Conservation (phyloP, 192 early-diverging fungal genomes). For the Entophlyctis helioformis region DNA sequence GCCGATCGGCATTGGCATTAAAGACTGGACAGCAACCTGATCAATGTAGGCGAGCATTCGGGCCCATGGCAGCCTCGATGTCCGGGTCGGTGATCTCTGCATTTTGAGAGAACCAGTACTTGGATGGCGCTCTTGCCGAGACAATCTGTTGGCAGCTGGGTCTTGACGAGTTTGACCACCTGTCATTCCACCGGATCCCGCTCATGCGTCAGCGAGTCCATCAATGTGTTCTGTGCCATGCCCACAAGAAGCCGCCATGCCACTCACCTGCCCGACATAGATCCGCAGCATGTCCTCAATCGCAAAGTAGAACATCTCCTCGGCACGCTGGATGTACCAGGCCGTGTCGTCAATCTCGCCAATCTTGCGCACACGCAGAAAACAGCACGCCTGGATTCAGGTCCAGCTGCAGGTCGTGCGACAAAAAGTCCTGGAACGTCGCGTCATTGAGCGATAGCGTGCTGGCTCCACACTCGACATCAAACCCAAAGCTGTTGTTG, state of each 20-base stretch:
- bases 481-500: slow-evolving; percentile 17
- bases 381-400: slow-evolving; percentile 24
- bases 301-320: slow-evolving; percentile 14
- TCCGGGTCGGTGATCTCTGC: slow-evolving; percentile 2
- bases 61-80: slow-evolving; percentile 8
- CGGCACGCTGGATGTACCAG: slow-evolving; percentile 22
- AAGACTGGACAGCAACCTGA: slow-evolving; percentile 8
- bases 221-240: background rate
- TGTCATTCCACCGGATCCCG: background rate
- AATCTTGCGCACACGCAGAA: slow-evolving; percentile 11
- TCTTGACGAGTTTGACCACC: background rate
- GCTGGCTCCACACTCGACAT: slow-evolving; percentile 14
- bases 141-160: background rate
- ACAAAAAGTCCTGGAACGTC: slow-evolving; percentile 20
- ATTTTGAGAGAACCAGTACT: no score
- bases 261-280: slow-evolving; percentile 18
- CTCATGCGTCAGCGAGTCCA: background rate
- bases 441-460: slow-evolving; percentile 14
- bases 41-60: slow-evolving; percentile 22
- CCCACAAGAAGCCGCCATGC: background rate
- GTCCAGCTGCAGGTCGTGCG: slow-evolving; percentile 16
- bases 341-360: slow-evolving; percentile 31
- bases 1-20: slow-evolving; percentile 23
- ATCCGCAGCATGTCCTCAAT: slow-evolving; percentile 31
- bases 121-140: background rate